phyloP scores from a whole-genome alignment of 805 yeast genomes.

The Zygoascus flipseniorum region DNA sequence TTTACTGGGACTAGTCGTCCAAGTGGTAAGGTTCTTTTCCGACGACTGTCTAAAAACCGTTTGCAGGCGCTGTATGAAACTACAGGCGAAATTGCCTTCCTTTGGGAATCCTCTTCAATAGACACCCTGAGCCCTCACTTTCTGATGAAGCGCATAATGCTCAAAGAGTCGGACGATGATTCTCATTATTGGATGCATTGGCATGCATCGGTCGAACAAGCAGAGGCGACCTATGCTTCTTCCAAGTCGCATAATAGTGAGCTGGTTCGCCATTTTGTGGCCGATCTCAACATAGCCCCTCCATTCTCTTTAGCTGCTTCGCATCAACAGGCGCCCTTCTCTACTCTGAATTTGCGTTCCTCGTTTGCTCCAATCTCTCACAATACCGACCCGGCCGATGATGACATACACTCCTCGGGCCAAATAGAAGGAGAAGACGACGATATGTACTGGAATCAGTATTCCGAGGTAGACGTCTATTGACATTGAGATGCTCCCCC shows the following conservation, averaged over 20 bases:
- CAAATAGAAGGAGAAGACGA: conserved; percentile 4
- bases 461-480: conserved; percentile 4
- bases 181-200: conserved; percentile 17
- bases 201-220: conserved; percentile 11
- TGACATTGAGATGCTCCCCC: background rate
- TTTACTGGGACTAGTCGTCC: background rate
- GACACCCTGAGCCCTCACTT: conserved; percentile 8
- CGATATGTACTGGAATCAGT: conserved; percentile 11
- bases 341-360: background rate
- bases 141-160: conserved; percentile 10
- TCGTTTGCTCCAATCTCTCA: no score
- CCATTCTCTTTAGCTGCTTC: background rate
- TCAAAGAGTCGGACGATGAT: conserved; percentile 18
- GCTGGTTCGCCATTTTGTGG: background rate
- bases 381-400: no score
- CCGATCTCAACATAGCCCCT: background rate
- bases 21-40: background rate
- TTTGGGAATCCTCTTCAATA: conserved; percentile 20
- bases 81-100: conserved; percentile 10
- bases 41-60: conserved; percentile 11
- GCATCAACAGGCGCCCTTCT: background rate
- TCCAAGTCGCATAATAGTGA: background rate
- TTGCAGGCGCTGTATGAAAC: conserved; percentile 13
- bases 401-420: background rate
- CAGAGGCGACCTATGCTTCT: conserved; percentile 12